A percentile compares a stretch with the other conserved stretches of the same genome.
These are phyloP conservation scores for Omphalotus guepiniiformis DNA, from an alignment of 768 basidiomycete genomes.

Conservation along the genomic window DNA sequence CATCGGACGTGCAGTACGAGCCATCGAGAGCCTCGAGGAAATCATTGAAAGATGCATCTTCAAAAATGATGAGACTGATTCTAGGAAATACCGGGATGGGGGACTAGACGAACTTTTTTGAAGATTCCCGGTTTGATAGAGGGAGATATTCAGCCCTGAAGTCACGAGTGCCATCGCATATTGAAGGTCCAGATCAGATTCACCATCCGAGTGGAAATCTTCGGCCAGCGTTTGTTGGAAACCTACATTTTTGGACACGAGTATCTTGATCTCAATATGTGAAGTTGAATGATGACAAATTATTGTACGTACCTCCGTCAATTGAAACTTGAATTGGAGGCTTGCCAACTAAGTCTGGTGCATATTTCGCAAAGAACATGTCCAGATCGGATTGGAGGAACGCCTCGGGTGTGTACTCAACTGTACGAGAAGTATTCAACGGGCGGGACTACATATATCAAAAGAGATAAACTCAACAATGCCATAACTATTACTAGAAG, in stretches of 20 bases:
- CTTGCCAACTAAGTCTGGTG: constrained; percentile 25
- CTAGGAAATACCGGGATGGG: too few species aligned
- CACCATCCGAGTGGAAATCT: constrained; percentile 32
- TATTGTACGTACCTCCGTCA: constrained; percentile 25
- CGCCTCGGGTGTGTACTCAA: constrained; percentile 38
- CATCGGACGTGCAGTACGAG: constrained; percentile 39
- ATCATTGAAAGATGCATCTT: constrained; percentile 38
- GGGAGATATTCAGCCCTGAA: constrained; percentile 32
- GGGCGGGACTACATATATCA: constrained; percentile 14
- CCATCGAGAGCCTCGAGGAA: constrained; percentile 41
- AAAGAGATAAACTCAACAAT: constrained; percentile 12
- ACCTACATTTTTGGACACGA: too few species aligned
- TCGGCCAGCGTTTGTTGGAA: constrained; percentile 23
- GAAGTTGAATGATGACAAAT: background rate
- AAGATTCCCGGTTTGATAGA: constrained; percentile 40
- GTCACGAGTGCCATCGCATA: constrained; percentile 40
- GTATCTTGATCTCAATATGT: background rate
- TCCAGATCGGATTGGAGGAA: constrained; percentile 34
- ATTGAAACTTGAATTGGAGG: constrained; percentile 29
- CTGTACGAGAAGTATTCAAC: too few species aligned
- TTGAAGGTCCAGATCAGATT: constrained; percentile 44
- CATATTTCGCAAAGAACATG: constrained; percentile 25
- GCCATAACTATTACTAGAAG: constrained; percentile 34
- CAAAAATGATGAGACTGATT: too few species aligned
- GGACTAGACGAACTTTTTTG: too few species aligned